Evolutionary conservation across 805 yeast species (phyloP), one percentile per base, ranked within the genome.

Genomic region (Monosporozyma siamensis): DNA sequence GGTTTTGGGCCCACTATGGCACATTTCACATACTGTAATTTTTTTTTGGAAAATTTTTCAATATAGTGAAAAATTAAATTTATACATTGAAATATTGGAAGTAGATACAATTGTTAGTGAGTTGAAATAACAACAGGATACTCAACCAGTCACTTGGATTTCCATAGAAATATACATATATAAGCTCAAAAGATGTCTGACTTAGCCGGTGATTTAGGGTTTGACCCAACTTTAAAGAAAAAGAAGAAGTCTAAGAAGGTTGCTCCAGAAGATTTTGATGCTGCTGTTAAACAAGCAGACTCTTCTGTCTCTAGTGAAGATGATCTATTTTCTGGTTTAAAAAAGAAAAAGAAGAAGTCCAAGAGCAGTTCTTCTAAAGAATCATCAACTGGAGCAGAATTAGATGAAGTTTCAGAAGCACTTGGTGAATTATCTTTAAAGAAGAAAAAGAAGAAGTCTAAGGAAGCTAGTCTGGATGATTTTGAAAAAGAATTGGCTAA

Each of bases 401-500:
- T 37, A 24, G 44, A 68, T 47, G 75, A 65, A 31, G 67, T 76
- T 30, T 69, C 79, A 26, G 84, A 79, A 48, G 75, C 80, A 49
- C 71, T 82, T 43, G 80, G 80, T 20, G 90, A 84, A 34, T 65
- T 82, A 57, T 79, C 78, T 55, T 71, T 82, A 64, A 83, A 84
- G 72, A 80, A 80, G 65, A 82, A 82, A 71, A 88, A 88, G 77
- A 86, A 86, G 81, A 80, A 78, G 76, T 62, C 75, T 46, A 59
- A 72, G 18, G 70, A 71, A 46, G 64, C 71, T 12, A 84, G 73
- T 40, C 77, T 80, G 21, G 77, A 80, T 54, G 95, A 84, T 49
- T 90, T 90, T 58, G 97, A 90, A 53, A 81, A 82, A 59, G 85
- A 85, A 58, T 72, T 90, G 55, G 95, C 86, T 61, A 72, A 83